Conservation (phyloP, 139 green algal species). For the Micromonas commoda region DNA sequence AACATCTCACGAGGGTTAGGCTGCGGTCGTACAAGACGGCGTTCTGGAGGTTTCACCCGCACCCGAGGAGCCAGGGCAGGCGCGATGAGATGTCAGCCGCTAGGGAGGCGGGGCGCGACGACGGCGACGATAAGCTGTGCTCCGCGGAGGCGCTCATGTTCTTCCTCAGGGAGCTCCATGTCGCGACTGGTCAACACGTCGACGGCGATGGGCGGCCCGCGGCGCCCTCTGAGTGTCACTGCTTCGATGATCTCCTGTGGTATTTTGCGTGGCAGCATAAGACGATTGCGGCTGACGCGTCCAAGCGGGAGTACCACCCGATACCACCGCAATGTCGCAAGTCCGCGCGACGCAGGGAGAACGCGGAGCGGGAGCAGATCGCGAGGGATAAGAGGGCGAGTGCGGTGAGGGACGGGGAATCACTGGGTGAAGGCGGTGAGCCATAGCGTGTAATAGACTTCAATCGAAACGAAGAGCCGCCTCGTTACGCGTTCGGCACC, state of each 20-base stretch:
- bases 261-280: not conserved
- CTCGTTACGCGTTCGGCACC: not conserved
- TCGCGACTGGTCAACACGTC: not conserved
- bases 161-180: not conserved
- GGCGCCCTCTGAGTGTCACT: no score
- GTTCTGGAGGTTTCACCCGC: not conserved
- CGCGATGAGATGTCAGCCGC: not conserved
- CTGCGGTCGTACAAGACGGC: not conserved
- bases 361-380: no score
- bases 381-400: not conserved
- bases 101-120: not conserved
- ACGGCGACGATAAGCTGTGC: not conserved
- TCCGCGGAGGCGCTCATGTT: not conserved
- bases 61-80: not conserved
- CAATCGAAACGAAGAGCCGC: no score
- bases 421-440: no score
- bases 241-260: not conserved
- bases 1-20: not conserved
- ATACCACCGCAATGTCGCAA: not conserved
- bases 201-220: not conserved
- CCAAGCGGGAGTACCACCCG: not conserved
- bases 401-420: no score
- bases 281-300: not conserved
- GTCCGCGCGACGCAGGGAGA: not conserved
- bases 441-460: no score